A percentile compares a stretch with the other conserved stretches of the same genome.
Conservation (phyloP, 257 asterid genomes). For the Knoxia roxburghii region DNA sequence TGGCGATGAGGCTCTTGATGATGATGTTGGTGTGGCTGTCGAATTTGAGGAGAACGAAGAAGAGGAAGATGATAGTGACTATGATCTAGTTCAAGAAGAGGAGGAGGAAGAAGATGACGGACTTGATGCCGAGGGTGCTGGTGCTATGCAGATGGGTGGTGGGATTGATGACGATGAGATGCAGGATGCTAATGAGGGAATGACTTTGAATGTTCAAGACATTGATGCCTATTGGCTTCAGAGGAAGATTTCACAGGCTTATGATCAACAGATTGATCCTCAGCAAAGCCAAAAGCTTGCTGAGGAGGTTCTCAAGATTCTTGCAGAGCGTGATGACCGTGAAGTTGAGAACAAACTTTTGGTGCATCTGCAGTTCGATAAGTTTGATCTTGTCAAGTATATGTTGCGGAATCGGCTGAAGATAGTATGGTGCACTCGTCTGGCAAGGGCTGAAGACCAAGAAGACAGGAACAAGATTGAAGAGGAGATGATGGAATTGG, state of each 20-base stretch:
- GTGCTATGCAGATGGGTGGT: constrained; percentile 43
- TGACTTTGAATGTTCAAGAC: constrained; percentile 44
- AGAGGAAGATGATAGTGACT: constrained; percentile 41
- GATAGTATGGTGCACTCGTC: constrained; percentile 44
- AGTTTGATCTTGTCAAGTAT: constrained; percentile 33
- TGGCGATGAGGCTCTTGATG: constrained; percentile 32
- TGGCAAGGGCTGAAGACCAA: constrained; percentile 45
- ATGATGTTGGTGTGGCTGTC: constrained; percentile 43
- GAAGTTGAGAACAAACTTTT: constrained; percentile 38
- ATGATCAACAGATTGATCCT: constrained; percentile 39
- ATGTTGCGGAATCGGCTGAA: constrained; percentile 39
- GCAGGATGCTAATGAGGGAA: constrained; percentile 30
- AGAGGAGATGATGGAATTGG: constrained; percentile 33
- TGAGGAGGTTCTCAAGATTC: constrained; percentile 39
- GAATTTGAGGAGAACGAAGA: constrained; percentile 48
- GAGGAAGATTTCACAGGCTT: constrained; percentile 42
- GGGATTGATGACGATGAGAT: constrained; percentile 37
- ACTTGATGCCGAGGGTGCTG: constrained; percentile 21
- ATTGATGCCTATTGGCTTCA: constrained; percentile 49
- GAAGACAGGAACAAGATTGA: constrained; percentile 31
- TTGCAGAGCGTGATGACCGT: constrained; percentile 38
- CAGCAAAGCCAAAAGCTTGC: constrained; percentile 43
- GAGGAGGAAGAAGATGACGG: constrained; percentile 38
- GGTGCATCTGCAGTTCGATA: constrained; percentile 34
- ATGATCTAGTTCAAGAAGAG: constrained; percentile 35